Conservation (phyloP, 768 basidiomycete species). For the Solioccasus polychromus region DNA sequence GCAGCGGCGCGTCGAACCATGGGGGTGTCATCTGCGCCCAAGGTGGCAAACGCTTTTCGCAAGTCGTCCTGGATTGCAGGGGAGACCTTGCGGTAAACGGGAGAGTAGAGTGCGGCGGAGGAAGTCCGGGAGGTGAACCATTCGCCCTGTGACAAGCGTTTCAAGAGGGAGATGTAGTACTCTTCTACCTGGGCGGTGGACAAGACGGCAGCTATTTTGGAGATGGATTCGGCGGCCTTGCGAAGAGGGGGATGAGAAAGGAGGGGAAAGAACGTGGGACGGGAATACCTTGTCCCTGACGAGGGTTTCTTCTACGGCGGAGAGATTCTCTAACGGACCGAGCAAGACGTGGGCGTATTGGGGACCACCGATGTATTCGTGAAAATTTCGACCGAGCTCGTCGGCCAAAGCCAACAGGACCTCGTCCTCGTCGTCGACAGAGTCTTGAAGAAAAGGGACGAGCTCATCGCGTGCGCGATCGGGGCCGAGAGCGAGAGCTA, state of each 20-base stretch:
- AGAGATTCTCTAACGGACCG: slow-evolving; percentile 91
- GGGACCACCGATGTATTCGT: slow-evolving; percentile 91
- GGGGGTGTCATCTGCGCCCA: slow-evolving; percentile 93
- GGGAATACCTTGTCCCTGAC: slow-evolving; percentile 89
- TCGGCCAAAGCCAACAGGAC: slow-evolving; percentile 94
- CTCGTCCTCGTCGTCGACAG: slow-evolving; percentile 99
- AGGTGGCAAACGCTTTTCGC: slow-evolving; percentile 75
- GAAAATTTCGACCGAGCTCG: slow-evolving; percentile 87
- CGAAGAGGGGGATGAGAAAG: slow-evolving; percentile 11
- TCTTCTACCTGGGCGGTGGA: slow-evolving; percentile 81
- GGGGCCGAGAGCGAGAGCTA: slow-evolving; percentile 93
- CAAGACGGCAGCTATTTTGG: slow-evolving; percentile 79
- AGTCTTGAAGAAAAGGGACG: slow-evolving; percentile 95
- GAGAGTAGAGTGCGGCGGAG: slow-evolving; percentile 88
- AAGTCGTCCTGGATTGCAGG: slow-evolving; percentile 79
- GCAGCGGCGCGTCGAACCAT: slow-evolving; percentile 98
- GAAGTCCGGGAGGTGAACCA: slow-evolving; percentile 99
- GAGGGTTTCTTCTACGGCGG: slow-evolving; percentile 95
- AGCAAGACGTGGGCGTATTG: slow-evolving; percentile 85
- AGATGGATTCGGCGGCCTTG: slow-evolving; percentile 94
- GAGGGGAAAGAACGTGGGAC: neutral
- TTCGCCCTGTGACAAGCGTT: slow-evolving; percentile 86
- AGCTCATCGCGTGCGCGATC: slow-evolving; percentile 95
- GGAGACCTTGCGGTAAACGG: slow-evolving; percentile 82
- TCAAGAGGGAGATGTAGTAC: slow-evolving; percentile 87